A percentile compares a stretch with the other conserved stretches of the same genome.
These are phyloP conservation scores for Blepharisma stoltei DNA, from an alignment of 73 alveolate genomes.

Conservation along the genomic window DNA sequence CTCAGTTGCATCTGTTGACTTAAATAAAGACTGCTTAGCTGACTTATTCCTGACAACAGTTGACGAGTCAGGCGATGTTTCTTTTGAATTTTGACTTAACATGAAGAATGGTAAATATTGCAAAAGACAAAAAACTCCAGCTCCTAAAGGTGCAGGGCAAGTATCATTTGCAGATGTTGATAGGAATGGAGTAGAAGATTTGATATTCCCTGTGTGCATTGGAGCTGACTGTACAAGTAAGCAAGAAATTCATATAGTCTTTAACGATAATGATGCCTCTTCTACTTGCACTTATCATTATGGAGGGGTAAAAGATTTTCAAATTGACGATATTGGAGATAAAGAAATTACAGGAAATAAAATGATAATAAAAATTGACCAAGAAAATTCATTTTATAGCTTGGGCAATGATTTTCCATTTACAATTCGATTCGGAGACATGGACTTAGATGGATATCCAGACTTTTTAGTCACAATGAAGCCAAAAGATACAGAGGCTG, in stretches of 20 bases:
- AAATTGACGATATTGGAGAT: not conserved
- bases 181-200: conserved; percentile 55
- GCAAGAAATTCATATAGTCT: conserved; percentile 30
- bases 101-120: conserved; percentile 35
- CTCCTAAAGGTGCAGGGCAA: conserved; percentile 35
- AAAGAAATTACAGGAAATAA: not conserved
- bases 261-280: conserved; percentile 35
- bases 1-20: conserved; percentile 53
- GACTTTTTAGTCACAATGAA: conserved; percentile 46
- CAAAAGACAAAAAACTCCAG: conserved; percentile 32
- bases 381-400: conserved; percentile 14
- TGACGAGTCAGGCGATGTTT: conserved; percentile 1
- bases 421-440: conserved; percentile 56
- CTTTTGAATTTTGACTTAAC: not conserved
- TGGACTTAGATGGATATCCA: conserved; percentile 68
- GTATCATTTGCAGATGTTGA: conserved; percentile 58
- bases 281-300: conserved; percentile 1
- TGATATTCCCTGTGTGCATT: conserved; percentile 43
- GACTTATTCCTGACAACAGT: conserved; percentile 54
- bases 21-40: conserved; percentile 73
- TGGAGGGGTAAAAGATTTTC: conserved; percentile 18
- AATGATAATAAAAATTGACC: not conserved
- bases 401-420: conserved; percentile 48
- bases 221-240: conserved; percentile 34
- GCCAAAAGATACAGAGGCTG: too few relatives aligned